These are phyloP conservation scores for Arthroderma sp. DNA, from an alignment of 2,329 filamentous ascomycete species.

Conservation along the genomic window DNA sequence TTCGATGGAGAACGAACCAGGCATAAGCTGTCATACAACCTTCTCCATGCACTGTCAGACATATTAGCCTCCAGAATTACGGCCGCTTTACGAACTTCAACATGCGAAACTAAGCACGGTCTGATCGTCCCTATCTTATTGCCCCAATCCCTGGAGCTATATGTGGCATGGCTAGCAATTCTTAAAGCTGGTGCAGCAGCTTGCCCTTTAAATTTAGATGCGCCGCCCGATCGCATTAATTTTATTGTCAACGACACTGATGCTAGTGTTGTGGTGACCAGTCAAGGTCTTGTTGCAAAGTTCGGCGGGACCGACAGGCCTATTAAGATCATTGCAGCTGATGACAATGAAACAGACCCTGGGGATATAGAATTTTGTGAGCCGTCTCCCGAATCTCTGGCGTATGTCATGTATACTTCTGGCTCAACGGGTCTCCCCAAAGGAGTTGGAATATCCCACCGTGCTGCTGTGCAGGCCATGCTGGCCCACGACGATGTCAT, in stretches of 20 bases:
- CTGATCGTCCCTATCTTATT: constrained; percentile 60
- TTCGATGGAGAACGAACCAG: constrained; percentile 36
- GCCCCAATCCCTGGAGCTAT: constrained; percentile 63
- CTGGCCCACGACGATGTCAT: constrained; percentile 69
- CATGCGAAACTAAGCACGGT: constrained; percentile 5
- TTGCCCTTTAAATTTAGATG: constrained; percentile 69
- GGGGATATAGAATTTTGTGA: not conserved
- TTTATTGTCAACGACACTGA: constrained; percentile 71
- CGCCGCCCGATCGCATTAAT: constrained; percentile 59
- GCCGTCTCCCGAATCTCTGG: constrained; percentile 31
- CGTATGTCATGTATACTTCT: constrained; percentile 90
- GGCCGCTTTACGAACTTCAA: constrained; percentile 15
- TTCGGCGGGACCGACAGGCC: constrained; percentile 12
- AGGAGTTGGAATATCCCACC: constrained; percentile 70
- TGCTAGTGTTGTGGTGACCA: constrained; percentile 56
- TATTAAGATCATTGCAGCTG: constrained; percentile 27
- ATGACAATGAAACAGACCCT: constrained; percentile 16
- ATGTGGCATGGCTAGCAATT: constrained; percentile 63
- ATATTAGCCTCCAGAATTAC: constrained; percentile 41
- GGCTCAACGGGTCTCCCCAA: constrained; percentile 83
- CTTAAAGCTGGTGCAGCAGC: constrained; percentile 75
- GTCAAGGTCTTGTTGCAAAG: constrained; percentile 17
- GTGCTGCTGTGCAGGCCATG: constrained; percentile 66
- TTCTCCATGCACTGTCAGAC: constrained; percentile 48
- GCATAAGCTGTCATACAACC: constrained; percentile 44